Percentiles rank a stretch among this genome's conserved stretches.
These are phyloP conservation scores for Phalaenopsis aphrodite DNA, from an alignment of 106 monocot species.

Conservation along the genomic window DNA sequence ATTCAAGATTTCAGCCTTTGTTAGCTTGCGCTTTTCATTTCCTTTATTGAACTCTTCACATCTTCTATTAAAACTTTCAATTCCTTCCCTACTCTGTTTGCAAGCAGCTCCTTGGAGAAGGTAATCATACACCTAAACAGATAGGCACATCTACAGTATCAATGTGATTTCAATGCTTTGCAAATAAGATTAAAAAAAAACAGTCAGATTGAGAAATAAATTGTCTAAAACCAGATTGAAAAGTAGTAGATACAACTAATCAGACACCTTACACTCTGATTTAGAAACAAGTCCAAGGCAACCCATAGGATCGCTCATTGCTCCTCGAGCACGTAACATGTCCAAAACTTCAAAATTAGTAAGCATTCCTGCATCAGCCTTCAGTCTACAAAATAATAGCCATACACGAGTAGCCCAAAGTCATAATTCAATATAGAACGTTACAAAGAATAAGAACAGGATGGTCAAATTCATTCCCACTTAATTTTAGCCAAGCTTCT, in stretches of 20 bases:
- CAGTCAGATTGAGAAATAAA: not conserved
- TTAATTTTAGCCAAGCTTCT: too few species aligned
- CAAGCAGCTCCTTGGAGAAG: constrained; percentile 53
- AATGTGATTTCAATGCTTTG: constrained; percentile 1
- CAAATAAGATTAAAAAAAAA: not conserved
- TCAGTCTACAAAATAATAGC: constrained; percentile 2
- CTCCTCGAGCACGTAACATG: constrained; percentile 63
- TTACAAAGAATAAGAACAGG: not conserved
- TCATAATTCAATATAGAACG: not conserved
- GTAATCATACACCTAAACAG: constrained; percentile 62
- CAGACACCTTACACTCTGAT: constrained; percentile 81
- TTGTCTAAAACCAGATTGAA: not conserved
- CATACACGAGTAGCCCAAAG: not conserved
- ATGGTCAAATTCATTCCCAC: not conserved
- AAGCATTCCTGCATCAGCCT: constrained; percentile 52
- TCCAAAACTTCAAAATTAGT: constrained; percentile 86
- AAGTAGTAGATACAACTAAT: not conserved
- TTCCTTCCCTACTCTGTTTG: constrained; percentile 54
- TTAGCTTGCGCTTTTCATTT: constrained; percentile 48
- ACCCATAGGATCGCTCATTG: constrained; percentile 62
- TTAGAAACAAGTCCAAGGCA: constrained; percentile 61
- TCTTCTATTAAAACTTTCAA: constrained; percentile 49
- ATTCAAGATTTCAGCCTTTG: constrained; percentile 61
- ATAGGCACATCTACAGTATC: not conserved
- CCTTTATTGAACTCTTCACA: constrained; percentile 46